phyloP scores from a whole-genome alignment of 78 protist genomes.

The Guillardia theta region DNA sequence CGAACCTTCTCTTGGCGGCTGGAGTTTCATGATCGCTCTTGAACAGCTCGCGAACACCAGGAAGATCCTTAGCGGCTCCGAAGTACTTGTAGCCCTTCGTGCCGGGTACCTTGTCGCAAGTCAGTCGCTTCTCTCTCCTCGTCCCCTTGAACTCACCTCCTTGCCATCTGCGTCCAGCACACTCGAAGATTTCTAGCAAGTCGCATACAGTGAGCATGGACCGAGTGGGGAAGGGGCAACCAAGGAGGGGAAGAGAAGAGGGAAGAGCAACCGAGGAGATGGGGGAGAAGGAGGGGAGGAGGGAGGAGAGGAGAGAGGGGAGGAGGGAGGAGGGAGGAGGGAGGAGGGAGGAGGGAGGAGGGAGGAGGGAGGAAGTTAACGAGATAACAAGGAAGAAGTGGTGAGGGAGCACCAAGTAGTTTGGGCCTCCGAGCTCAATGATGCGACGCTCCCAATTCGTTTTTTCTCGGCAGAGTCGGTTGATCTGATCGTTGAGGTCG shows the following conservation, averaged over 20 bases:
- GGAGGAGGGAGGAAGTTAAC: not conserved
- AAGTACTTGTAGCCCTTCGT: conserved; percentile 71
- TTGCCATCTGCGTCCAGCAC: not conserved
- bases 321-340: too few species aligned
- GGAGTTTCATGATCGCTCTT: not conserved
- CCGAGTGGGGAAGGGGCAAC: not conserved
- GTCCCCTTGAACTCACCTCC: not conserved
- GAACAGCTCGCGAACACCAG: conserved; percentile 93
- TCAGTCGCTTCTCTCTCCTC: not conserved
- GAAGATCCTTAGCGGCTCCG: conserved; percentile 93
- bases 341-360: too few species aligned
- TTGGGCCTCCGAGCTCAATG: conserved; percentile 88
- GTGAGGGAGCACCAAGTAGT: conserved; percentile 12
- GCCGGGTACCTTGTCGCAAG: not conserved
- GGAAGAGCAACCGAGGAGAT: too few species aligned
- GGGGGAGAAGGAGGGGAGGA: too few species aligned
- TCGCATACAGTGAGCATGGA: not conserved
- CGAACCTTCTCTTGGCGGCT: not conserved
- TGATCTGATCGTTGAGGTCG: conserved; percentile 95
- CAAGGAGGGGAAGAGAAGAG: too few species aligned
- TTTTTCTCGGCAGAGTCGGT: conserved; percentile 83
- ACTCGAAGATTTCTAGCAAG: too few species aligned
- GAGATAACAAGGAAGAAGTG: conserved; percentile 18
- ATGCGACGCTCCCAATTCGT: conserved; percentile 92
- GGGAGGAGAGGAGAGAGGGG: too few species aligned